These are phyloP conservation scores for Apiotrichum domesticum DNA, from an alignment of 1,284 basidiomycete species.

Conservation along the genomic window DNA sequence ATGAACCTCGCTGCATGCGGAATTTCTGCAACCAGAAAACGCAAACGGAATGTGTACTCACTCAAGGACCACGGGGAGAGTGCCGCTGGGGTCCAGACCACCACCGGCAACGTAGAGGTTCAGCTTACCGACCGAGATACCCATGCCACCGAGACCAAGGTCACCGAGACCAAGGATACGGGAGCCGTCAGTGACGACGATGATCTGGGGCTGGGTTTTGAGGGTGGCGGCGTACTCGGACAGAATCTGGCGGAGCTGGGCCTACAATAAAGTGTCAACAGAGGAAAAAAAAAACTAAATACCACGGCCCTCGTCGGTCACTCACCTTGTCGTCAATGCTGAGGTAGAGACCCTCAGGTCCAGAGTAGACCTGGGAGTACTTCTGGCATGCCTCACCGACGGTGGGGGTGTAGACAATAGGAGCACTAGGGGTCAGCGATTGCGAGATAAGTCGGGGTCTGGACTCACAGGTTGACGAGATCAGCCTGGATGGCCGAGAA, in stretches of 20 bases:
- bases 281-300: too few relatives aligned
- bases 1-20: background rate
- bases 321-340: conserved; percentile 74
- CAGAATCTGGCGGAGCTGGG: conserved; percentile 41
- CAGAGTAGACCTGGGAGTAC: conserved; percentile 72
- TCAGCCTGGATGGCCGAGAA: conserved; percentile 38
- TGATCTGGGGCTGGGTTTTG: conserved; percentile 66
- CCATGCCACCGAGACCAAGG: conserved; percentile 64
- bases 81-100: conserved; percentile 76
- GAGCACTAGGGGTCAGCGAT: conserved; percentile 45
- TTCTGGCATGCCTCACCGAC: conserved; percentile 87
- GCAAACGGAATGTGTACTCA: conserved; percentile 18
- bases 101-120: conserved; percentile 80
- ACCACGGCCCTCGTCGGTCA: too few relatives aligned
- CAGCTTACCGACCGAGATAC: conserved; percentile 87
- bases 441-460: background rate
- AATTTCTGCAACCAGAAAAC: too few relatives aligned
- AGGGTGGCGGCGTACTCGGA: conserved; percentile 50
- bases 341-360: conserved; percentile 66
- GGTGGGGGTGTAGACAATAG: conserved; percentile 85
- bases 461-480: conserved; percentile 37
- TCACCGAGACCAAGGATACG: conserved; percentile 91
- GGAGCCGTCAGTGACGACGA: conserved; percentile 85
- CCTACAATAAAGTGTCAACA: conserved; percentile 54
- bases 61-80: conserved; percentile 69